Evolutionary conservation across 148 eudicot species (phyloP), one percentile per base, ranked within the genome.

Genomic region (Nyssa sinensis): DNA sequence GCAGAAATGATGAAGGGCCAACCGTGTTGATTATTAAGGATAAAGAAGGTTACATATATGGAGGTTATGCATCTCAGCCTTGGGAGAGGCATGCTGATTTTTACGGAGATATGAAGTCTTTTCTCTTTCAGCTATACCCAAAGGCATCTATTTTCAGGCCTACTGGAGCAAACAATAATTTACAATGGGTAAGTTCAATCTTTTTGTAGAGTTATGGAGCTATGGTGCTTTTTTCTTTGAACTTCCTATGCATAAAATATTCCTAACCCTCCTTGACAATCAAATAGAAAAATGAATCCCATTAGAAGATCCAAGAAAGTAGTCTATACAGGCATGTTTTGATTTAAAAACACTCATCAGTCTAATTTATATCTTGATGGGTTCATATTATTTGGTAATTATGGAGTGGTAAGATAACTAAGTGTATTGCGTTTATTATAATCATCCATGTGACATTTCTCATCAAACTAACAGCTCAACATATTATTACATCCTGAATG

Each of bases 41-140:
- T 80, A 92, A 69, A 69, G 97, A 94, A 72, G 98, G 98, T 58
- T 86, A 64, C 77, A 61, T 92, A 62, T 94, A 87, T 78, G 97
- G 98, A 81, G 98, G 98, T 70, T 94, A 88, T 88, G 98, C 90
- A 60, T 92, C 97, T 77, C 97, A 90, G 70, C 88, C 96, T 44
- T 94, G 98, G 98, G 90, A 88, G 75, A 90, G 84, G 81, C 98
- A 88, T 85, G 85, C 86, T 63, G 97, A 92, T 75, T 94, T 94
- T 68, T 94, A 90, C 35, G 97, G 98, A 70, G 98, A 94, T 77
- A 83, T 94, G 88, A 92, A 90, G 76, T 88, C 87, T 74, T 92
- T 92, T 78, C 80, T 94, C 33, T 94, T 94, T 85, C 98, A 92
- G 81, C 80, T 94, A 13, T 85, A 88, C 75, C 97, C 97, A 21